phyloP scores from a whole-genome alignment of 2,329 filamentous ascomycete species.

The Eurotiales sp. region DNA sequence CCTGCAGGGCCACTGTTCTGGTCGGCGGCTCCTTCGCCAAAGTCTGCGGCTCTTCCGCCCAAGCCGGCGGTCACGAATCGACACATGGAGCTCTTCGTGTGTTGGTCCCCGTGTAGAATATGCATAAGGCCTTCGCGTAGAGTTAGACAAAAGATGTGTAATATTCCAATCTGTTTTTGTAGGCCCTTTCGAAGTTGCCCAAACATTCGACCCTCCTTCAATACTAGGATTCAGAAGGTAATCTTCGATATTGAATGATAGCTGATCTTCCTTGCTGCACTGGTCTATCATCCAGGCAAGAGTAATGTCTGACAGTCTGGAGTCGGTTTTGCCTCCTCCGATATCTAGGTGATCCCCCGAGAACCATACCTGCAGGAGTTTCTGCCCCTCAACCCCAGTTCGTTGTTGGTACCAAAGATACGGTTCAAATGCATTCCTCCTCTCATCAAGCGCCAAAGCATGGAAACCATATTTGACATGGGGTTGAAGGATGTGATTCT shows the following conservation, averaged over 20 bases:
- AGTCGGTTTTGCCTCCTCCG: constrained; percentile 43
- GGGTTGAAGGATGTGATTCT: constrained; percentile 40
- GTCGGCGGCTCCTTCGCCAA: too few relatives aligned
- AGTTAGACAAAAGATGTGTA: too few relatives aligned
- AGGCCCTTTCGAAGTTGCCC: too few relatives aligned
- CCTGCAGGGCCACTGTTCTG: too few relatives aligned
- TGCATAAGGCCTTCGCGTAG: too few relatives aligned
- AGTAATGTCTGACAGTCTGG: constrained; percentile 44
- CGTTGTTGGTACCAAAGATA: constrained; percentile 41
- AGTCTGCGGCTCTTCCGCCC: too few relatives aligned
- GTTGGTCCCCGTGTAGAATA: too few relatives aligned
- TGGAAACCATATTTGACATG: constrained; percentile 43
- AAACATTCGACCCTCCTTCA: too few relatives aligned
- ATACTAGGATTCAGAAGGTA: too few relatives aligned
- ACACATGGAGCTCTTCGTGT: too few relatives aligned
- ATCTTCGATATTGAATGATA: constrained; percentile 19
- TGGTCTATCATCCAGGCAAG: constrained; percentile 58
- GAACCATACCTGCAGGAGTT: constrained; percentile 47
- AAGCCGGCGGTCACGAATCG: too few relatives aligned
- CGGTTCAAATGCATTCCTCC: constrained; percentile 38
- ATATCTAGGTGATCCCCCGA: constrained; percentile 45
- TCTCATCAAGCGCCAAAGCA: constrained; percentile 42
- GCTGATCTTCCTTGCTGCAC: constrained; percentile 19
- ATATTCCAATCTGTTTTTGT: too few relatives aligned
- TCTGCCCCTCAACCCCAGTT: constrained; percentile 37